Percentiles rank a stretch among this genome's conserved stretches.
phyloP scores from a whole-genome alignment of 2,329 filamentous ascomycete species.

The Aureobasidium mangrovei region DNA sequence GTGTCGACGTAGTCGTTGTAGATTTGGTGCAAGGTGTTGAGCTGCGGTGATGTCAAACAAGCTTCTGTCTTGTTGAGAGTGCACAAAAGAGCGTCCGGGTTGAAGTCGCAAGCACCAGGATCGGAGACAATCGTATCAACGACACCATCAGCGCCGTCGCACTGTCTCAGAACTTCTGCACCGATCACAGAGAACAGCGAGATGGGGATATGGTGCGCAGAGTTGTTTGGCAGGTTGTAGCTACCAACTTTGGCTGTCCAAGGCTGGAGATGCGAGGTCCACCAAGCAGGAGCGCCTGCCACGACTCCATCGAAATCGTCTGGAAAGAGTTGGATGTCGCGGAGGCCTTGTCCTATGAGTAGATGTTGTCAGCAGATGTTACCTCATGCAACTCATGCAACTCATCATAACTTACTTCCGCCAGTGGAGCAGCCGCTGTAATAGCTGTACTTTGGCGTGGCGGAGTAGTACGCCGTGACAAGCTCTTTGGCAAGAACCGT shows the following conservation, averaged over 20 bases:
- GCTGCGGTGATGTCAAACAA: constrained; percentile 39
- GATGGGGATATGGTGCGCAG: constrained; percentile 37
- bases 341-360: constrained; percentile 40
- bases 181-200: constrained; percentile 38
- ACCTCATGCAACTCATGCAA: too few species aligned
- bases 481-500: constrained; percentile 42
- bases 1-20: constrained; percentile 35
- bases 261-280: constrained; percentile 39
- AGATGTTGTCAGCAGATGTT: background rate
- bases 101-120: constrained; percentile 38
- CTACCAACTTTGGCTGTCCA: constrained; percentile 38
- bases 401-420: constrained; percentile 32
- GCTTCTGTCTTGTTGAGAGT: constrained; percentile 19
- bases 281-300: constrained; percentile 45
- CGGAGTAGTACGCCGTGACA: constrained; percentile 41
- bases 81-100: constrained; percentile 36
- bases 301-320: constrained; percentile 51
- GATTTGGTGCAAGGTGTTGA: constrained; percentile 35
- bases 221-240: constrained; percentile 40
- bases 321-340: constrained; percentile 45
- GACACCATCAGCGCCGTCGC: constrained; percentile 43
- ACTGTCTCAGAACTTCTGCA: constrained; percentile 41
- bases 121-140: constrained; percentile 43
- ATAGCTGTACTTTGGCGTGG: constrained; percentile 40
- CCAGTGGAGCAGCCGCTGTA: constrained; percentile 53